Base-by-base conservation (phyloP, 129 eudicot genomes). In the Saposhnikovia divaricata region DNA sequence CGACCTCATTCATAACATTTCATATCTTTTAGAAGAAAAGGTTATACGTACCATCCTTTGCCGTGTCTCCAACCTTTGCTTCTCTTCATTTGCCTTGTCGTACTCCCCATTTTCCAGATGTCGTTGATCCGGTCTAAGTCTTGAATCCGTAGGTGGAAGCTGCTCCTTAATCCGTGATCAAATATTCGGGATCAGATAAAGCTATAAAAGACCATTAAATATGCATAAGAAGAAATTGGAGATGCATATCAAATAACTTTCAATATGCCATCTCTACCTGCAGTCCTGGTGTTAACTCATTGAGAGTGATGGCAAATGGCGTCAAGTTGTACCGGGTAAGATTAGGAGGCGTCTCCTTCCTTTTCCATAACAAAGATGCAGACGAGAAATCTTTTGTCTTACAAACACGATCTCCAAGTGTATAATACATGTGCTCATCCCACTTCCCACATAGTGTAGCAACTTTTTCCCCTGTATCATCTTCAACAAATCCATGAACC, bases 51-150 rank as follows among this genome's bases (percentile, higher is more conserved):
- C 98, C 95, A 91, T 91, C 87, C 98, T 86, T 83, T 93, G 98
- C 31, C 97, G 83, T 47, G 84, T 89, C 82, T 93, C 98, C 65
- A 93, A 81, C 13, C 98, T 92, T 38, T 91, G 87, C 86, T 93
- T 93, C 88, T 93, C 97, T 73, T 86, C 83, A 83, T 93, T 91
- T 75, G 97, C 98, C 82, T 85, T 88, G 75, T 87, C 98, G 72
- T 87, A 93, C 81, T 93, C 98, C 69, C 98, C 98, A 18, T 93
- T 93, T 87, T 93, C 98, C 79, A 93, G 80, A 87, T 89, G 90
- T 18, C 98, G 86, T 87, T 93, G 98, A 80, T 93, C 98, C 46
- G 98, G 98, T 85, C 98, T 91, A 18, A 93, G 92, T 87, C 98
- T 88, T 53, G 98, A 93, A 82, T 93, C 98, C 72, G 98, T 93